These are phyloP conservation scores for Carpinus fangiana DNA, from an alignment of 306 rosid genomes.

Conservation along the genomic window DNA sequence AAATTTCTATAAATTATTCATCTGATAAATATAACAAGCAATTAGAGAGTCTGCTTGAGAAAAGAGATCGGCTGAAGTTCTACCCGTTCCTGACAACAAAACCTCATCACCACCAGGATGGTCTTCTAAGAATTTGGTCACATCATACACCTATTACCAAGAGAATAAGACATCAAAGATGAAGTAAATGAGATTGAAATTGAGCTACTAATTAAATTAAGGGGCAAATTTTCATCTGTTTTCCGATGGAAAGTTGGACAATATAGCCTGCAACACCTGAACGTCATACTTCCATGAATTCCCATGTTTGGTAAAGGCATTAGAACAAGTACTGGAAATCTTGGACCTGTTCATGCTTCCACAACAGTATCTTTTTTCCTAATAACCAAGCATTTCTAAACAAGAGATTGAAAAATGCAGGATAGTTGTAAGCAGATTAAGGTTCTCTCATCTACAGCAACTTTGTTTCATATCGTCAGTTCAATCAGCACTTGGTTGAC, in stretches of 20 bases:
- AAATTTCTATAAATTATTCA: background rate
- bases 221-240: background rate
- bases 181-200: background rate
- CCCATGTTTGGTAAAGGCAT: background rate
- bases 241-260: background rate
- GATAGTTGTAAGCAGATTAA: background rate
- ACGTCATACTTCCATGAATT: background rate
- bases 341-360: background rate
- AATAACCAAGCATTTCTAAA: background rate
- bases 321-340: background rate
- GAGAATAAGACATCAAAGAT: background rate
- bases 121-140: slow-evolving; percentile 58
- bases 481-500: background rate
- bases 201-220: background rate
- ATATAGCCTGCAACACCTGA: background rate
- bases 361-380: background rate
- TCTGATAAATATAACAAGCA: background rate
- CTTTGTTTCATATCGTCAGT: background rate
- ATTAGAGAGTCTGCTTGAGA: background rate
- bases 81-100: slow-evolving; percentile 56
- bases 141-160: slow-evolving; percentile 46
- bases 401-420: background rate
- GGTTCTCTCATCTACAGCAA: background rate
- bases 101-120: slow-evolving; percentile 71
- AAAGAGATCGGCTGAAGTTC: background rate